Conservation (phyloP, 345 rosid species). For the Combretum micranthum region DNA sequence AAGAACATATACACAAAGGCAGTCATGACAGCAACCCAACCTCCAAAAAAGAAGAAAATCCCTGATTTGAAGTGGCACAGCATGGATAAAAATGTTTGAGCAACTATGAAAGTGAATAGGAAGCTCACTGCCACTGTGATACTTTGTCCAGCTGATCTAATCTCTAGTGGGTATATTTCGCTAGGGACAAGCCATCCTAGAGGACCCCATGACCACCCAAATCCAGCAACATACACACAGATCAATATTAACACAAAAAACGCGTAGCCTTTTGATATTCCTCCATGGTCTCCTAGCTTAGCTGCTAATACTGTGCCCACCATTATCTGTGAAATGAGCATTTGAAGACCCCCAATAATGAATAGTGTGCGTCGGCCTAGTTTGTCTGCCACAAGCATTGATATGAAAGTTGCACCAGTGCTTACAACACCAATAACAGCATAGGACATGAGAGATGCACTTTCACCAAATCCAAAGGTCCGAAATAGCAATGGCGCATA, state of each 20-base stretch:
- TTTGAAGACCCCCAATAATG: conserved; percentile 47
- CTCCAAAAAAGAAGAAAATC: conserved; percentile 44
- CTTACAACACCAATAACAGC: conserved; percentile 48
- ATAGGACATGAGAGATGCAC: conserved; percentile 48
- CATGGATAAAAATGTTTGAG: conserved; percentile 31
- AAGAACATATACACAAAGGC: conserved; percentile 26
- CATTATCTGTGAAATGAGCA: conserved; percentile 47
- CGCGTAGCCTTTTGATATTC: conserved; percentile 27
- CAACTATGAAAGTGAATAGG: conserved; percentile 33
- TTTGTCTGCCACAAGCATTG: conserved; percentile 57
- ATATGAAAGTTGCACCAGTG: conserved; percentile 26
- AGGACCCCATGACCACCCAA: conserved; percentile 52
- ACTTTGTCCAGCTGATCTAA: conserved; percentile 38
- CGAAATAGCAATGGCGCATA: conserved; percentile 65
- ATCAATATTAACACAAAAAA: conserved; percentile 22
- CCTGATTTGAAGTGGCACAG: conserved; percentile 39
- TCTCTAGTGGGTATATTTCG: conserved; percentile 39
- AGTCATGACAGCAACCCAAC: conserved; percentile 42
- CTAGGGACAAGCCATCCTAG: conserved; percentile 47
- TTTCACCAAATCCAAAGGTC: conserved; percentile 60
- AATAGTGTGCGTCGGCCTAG: conserved; percentile 46
- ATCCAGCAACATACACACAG: conserved; percentile 32
- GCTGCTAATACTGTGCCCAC: conserved; percentile 40
- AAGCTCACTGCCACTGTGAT: conserved; percentile 37
- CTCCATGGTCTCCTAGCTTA: conserved; percentile 45